Conservation (phyloP, 2,329 filamentous ascomycete species). For the Venturia pyrina region DNA sequence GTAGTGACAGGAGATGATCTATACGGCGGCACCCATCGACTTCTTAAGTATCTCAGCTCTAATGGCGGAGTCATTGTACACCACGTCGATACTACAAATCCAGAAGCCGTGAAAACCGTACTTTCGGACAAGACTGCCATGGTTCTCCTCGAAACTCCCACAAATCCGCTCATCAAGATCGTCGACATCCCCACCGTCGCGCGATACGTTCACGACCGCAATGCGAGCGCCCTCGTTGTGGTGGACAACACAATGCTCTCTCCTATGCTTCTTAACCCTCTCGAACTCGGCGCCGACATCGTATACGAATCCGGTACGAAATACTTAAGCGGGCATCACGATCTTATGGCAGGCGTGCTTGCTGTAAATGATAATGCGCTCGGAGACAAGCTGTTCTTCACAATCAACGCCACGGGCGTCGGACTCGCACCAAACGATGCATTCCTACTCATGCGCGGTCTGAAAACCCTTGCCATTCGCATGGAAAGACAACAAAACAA, state of each 20-base stretch:
- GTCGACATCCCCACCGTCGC: constrained; percentile 82
- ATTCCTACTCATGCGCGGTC: constrained; percentile 86
- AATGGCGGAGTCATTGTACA: constrained; percentile 89
- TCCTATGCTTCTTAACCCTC: constrained; percentile 83
- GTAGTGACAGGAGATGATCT: constrained; percentile 95
- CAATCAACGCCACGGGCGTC: constrained; percentile 92
- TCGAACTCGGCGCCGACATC: constrained; percentile 89
- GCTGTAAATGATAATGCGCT: constrained; percentile 75
- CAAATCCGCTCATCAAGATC: constrained; percentile 96
- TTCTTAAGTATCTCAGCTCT: constrained; percentile 82
- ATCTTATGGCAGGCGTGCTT: constrained; percentile 96
- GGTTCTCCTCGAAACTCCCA: constrained; percentile 92
- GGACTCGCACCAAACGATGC: constrained; percentile 92
- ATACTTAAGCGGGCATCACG: constrained; percentile 94
- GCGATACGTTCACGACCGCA: constrained; percentile 62
- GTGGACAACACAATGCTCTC: constrained; percentile 99
- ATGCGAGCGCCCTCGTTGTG: constrained; percentile 69
- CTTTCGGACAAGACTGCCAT: constrained; percentile 78
- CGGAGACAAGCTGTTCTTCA: constrained; percentile 88
- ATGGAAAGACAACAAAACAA: constrained; percentile 98
- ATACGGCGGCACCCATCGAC: constrained; percentile 88
- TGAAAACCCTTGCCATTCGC: constrained; percentile 93
- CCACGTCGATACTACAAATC: constrained; percentile 86
- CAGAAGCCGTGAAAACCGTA: constrained; percentile 57
- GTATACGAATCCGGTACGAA: constrained; percentile 98